Evolutionary conservation across 2,329 filamentous ascomycete species (phyloP), one percentile per base, ranked within the genome.

Genomic region (Scopulariopsis brevicaulis): DNA sequence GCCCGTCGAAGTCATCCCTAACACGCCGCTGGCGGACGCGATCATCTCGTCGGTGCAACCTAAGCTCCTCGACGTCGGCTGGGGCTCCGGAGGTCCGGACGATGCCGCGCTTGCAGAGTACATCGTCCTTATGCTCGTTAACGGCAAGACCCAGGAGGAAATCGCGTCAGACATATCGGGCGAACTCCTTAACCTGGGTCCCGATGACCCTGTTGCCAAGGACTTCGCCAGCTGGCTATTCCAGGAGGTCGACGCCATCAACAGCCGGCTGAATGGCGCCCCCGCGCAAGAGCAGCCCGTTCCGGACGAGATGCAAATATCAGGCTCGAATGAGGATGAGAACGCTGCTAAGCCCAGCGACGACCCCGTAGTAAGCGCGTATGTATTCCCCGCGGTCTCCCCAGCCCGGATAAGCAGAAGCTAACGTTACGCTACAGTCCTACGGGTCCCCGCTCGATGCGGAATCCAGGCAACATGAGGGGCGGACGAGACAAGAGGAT

Each of bases 151-250:
- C 4, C 87, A 96, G 69, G 85, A 92, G 55, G 87, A 96, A 69
- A 93, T 99, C 63, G 88, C 91, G 11, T 77, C 83, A 51, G 94
- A 99, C 70, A 83, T 99, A 15, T 88, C 92, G 1, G 87, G 86
- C 63, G 94, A 99, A 65, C 81, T 99, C 50, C 81, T 99, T 2
- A 85, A 85, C 59, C 81, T 96, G 4, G 84, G 84, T 2, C 85
- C 90, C 53, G 91, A 96, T 60, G 93, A 96, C 65, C 84, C 87
- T 55, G 86, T 85, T 63, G 90, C 90, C 8, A 83, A 82, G 61
- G 86, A 92, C 58, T 97, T 99, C 69, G 85, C 92, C 61, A 81
- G 80, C 68, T 99, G 94, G 94, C 77, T 99, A n/a, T 97, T 97
- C 68, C 83, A 91, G 58, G 88, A 96, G 69, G 86, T 96, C 60